Conservation (phyloP, 2,329 filamentous ascomycete genomes). For the Diaporthe aspalathi region DNA sequence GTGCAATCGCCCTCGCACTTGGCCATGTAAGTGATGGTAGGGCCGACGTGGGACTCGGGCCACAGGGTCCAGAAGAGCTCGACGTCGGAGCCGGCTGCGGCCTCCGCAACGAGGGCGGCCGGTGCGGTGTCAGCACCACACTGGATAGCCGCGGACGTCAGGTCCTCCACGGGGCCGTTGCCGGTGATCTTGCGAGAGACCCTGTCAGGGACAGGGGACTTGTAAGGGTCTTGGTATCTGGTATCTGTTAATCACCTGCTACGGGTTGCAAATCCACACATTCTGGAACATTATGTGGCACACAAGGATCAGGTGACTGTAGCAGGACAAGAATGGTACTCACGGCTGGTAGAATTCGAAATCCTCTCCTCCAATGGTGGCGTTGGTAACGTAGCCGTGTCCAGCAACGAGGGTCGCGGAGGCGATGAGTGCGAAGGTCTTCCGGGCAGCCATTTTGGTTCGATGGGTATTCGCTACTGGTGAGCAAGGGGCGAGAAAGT, state of each 20-base stretch:
- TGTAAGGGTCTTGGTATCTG: constrained; percentile 36
- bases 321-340: too few relatives aligned
- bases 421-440: constrained; percentile 41
- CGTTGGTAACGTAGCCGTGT: constrained; percentile 39
- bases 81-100: constrained; percentile 64
- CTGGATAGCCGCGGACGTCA: constrained; percentile 64
- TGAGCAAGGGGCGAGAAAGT: background rate
- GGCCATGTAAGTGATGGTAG: constrained; percentile 53
- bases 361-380: constrained; percentile 26
- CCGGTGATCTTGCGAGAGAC: constrained; percentile 68
- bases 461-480: constrained; percentile 27
- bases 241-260: too few relatives aligned
- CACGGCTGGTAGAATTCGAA: constrained; percentile 38
- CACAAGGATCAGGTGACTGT: too few relatives aligned
- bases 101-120: constrained; percentile 64
- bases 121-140: constrained; percentile 67
- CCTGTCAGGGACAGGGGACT: constrained; percentile 42
- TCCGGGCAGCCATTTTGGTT: constrained; percentile 34
- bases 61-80: constrained; percentile 66
- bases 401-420: constrained; percentile 36
- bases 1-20: constrained; percentile 37
- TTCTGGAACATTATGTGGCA: too few relatives aligned
- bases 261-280: too few relatives aligned
- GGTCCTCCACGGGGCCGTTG: constrained; percentile 67
- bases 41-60: constrained; percentile 52